Evolutionary conservation across 176 grass and related monocot genomes (phyloP).

Genomic region (Cocos nucifera): DNA sequence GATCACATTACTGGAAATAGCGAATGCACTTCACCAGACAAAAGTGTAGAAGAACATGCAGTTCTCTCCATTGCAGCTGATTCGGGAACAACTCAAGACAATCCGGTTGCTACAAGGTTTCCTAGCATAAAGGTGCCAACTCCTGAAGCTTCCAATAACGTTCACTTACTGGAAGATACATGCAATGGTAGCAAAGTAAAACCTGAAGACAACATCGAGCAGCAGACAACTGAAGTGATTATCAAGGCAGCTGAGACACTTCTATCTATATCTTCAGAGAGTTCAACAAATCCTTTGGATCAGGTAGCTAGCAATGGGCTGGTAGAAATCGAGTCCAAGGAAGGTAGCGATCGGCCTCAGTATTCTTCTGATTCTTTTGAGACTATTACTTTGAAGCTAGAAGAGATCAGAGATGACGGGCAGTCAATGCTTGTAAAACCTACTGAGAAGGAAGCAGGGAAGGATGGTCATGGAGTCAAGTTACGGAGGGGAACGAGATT

Average conservation of each 20-base stretch:
- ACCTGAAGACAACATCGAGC: constrained; percentile 12
- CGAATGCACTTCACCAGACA: constrained; percentile 2
- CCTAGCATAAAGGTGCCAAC: background rate
- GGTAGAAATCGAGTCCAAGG: constrained; percentile 3
- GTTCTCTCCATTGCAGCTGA: background rate
- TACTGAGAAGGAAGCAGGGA: constrained; percentile 29
- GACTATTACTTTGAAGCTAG: constrained; percentile 34
- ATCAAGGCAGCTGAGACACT: constrained; percentile 56
- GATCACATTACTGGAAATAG: constrained; percentile 9
- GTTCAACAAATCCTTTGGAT: constrained; percentile 8
- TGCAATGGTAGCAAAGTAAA: constrained; percentile 1
- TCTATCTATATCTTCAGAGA: constrained; percentile 48
- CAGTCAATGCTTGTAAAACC: constrained; percentile 25
- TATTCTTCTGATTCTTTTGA: constrained; percentile 59
- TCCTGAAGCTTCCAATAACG: constrained; percentile 16
- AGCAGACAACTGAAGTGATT: constrained; percentile 18
- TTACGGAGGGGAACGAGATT: constrained; percentile 73
- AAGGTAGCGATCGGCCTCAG: constrained; percentile 15
- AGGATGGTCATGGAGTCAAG: constrained; percentile 33
- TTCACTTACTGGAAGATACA: background rate
- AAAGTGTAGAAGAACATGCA: background rate
- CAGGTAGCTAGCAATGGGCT: constrained; percentile 5
- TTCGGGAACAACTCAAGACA: background rate
- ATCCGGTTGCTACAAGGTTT: background rate
- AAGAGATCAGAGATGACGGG: constrained; percentile 49